Percentiles rank a stretch among this genome's conserved stretches.
Conservation (phyloP, 495 filamentous ascomycete species). For the Margaritispora aquatica region DNA sequence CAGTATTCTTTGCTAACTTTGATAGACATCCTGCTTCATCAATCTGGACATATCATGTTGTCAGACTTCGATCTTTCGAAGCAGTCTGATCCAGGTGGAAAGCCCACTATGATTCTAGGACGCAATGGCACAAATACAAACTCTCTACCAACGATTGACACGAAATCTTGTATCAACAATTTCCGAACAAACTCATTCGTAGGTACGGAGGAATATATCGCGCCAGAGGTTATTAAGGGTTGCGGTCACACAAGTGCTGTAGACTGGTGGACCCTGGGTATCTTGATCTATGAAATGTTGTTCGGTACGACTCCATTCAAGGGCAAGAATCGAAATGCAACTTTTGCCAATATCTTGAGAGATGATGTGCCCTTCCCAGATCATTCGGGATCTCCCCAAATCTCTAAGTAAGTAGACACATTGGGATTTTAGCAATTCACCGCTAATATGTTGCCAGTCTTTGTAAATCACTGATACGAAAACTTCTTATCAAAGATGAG, state of each 20-base stretch:
- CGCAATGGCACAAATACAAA: conserved; percentile 75
- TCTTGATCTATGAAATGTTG: conserved; percentile 98
- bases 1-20: conserved; percentile 10
- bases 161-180: conserved; percentile 96
- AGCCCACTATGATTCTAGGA: conserved; percentile 93
- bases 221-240: conserved; percentile 96
- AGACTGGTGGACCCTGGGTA: conserved; percentile 98
- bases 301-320: conserved; percentile 98
- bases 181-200: conserved; percentile 99
- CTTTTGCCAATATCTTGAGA: conserved; percentile 92
- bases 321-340: conserved; percentile 96
- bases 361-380: conserved; percentile 96
- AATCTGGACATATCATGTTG: conserved; percentile 98
- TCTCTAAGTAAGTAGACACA: conserved; percentile 68
- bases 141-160: conserved; percentile 90
- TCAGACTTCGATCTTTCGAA: conserved; percentile 98
- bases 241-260: conserved; percentile 97
- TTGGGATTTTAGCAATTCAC: not conserved
- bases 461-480: conserved; percentile 95
- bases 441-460: conserved; percentile 46
- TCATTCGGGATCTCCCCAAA: conserved; percentile 72
- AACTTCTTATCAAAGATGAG: conserved; percentile 96
- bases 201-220: conserved; percentile 97
- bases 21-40: conserved; percentile 91
- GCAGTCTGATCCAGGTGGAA: conserved; percentile 92